Base-by-base conservation (phyloP, 2,329 filamentous ascomycete genomes). In the Hirsutella minnesotensis region DNA sequence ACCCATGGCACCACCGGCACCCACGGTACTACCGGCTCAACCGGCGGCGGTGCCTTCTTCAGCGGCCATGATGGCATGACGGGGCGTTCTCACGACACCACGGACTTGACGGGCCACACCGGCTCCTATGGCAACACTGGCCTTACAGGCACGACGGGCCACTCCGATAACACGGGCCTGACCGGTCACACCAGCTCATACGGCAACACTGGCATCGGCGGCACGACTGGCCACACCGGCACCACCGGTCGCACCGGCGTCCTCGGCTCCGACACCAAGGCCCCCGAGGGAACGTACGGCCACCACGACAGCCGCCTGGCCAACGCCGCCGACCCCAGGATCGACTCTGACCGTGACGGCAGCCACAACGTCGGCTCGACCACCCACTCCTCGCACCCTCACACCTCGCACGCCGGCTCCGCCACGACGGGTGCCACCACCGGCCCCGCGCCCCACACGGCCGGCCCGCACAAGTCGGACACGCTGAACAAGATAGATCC, bases 401-500 rank as follows among this genome's bases (percentile, higher is more conserved):
- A 39, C 21, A 21, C 21, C 9, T 12, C n/a, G 37, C 39, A 33
- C 30, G 36, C 33, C 3, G 16, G 31, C 30, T 38, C 42, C 9
- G 9, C 45, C 4, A 43, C 42, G 20, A 41, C 40, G n/a, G 44
- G 41, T 16, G 40, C 7, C 9, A 22, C 30, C 13, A 40, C 39
- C 19, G 60, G 59, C 22, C 56, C 58, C n/a, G 57, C 59, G 5
- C 50, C 56, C 44, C 55, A 56, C 50, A 62, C 61, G 1, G 57
- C 61, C 16, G 61, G 61, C 8, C 60, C 60, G 36, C 75, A 79
- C 62, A 69, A 69, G 59, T 65, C 58, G 29, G 69, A 77, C 51
- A 45, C 69, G 31, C 3, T 68, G 50, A 78, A 79, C 66, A 77
- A 76, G 63, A 31, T 64, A 3, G 73, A 77, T 43, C 73, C 73